These are phyloP conservation scores for Claviceps citrina DNA, from an alignment of 2,329 filamentous ascomycete species.

Conservation along the genomic window DNA sequence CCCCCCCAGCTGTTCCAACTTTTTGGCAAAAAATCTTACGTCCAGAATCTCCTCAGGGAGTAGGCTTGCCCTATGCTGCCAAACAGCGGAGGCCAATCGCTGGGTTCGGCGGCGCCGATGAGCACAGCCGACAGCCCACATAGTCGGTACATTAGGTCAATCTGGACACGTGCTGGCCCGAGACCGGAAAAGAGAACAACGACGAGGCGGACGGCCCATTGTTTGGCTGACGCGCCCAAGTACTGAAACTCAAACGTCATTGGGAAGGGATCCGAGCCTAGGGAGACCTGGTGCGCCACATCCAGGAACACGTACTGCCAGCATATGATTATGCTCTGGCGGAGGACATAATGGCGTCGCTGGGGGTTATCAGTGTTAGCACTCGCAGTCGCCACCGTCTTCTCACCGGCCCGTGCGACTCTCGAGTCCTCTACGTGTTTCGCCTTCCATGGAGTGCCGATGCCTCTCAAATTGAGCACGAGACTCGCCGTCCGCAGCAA, in stretches of 20 bases:
- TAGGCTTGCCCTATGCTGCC: neutral
- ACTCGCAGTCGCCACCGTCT: neutral
- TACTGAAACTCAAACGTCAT: neutral
- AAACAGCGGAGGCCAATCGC: neutral
- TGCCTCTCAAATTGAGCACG: conserved; percentile 1
- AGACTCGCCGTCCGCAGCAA: neutral
- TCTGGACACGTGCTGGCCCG: neutral
- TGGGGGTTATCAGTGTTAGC: too few relatives aligned
- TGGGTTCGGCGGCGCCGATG: neutral
- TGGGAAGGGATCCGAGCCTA: neutral
- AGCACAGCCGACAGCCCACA: neutral
- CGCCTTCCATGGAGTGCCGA: neutral
- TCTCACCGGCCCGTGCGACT: neutral
- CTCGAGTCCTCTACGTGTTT: neutral
- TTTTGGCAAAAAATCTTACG: neutral
- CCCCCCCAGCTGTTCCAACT: too few relatives aligned
- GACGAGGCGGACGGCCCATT: neutral
- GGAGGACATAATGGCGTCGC: neutral
- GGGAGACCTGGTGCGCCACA: neutral
- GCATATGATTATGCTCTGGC: neutral
- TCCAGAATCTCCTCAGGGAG: neutral
- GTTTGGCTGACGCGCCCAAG: neutral
- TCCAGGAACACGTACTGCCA: conserved; percentile 3
- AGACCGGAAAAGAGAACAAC: neutral
- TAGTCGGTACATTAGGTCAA: conserved; percentile 1